Conservation (phyloP, 495 filamentous ascomycete species). For the Hypoxylon rickii region DNA sequence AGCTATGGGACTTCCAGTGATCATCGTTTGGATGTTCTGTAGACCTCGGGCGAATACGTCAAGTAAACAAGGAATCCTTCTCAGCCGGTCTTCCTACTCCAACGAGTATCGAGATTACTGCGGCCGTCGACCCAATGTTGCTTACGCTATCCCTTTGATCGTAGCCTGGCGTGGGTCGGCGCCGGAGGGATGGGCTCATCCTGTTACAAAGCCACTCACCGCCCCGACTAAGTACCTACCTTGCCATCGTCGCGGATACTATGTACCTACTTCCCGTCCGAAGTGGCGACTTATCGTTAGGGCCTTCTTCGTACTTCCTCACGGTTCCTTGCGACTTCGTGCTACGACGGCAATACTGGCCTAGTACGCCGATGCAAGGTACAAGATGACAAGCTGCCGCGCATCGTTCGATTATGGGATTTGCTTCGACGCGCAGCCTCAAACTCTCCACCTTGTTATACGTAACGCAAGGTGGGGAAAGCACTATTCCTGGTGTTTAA, state of each 20-base stretch:
- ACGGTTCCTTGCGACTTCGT: constrained; percentile 30
- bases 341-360: constrained; percentile 17
- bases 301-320: constrained; percentile 2
- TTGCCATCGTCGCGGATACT: constrained; percentile 18
- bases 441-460: constrained; percentile 31
- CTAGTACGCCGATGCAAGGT: constrained; percentile 32
- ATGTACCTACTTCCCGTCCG: constrained; percentile 18
- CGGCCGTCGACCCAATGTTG: constrained; percentile 9
- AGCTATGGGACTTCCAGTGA: constrained; percentile 59
- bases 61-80: constrained; percentile 10
- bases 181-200: constrained; percentile 19
- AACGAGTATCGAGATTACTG: constrained; percentile 8
- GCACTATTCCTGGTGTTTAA: constrained; percentile 30
- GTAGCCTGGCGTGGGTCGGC: constrained; percentile 20
- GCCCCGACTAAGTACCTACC: constrained; percentile 18
- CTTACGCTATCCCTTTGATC: constrained; percentile 18
- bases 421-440: constrained; percentile 37
- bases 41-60: constrained; percentile 5
- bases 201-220: constrained; percentile 29
- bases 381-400: constrained; percentile 32
- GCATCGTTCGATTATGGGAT: constrained; percentile 29
- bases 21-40: constrained; percentile 10
- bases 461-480: constrained; percentile 38
- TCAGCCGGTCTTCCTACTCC: constrained; percentile 6
- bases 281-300: constrained; percentile 13